Percentiles rank a stretch among this genome's conserved stretches.
These are phyloP conservation scores for Trypanosoma rangeli DNA, from an alignment of 208 protist genomes.

Conservation along the genomic window DNA sequence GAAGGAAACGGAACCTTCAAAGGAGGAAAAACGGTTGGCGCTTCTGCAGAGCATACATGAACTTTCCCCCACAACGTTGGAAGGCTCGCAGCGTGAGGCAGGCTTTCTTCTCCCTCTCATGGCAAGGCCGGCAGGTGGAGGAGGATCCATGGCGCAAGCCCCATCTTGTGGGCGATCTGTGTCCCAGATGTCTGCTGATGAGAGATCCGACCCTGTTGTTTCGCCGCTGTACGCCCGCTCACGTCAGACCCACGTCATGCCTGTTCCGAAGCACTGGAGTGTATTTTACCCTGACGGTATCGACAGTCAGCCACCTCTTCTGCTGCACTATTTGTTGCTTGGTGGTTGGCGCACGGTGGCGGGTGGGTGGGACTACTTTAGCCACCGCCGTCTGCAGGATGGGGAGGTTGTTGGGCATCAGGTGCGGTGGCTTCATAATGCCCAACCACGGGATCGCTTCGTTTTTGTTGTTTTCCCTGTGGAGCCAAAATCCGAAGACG, in stretches of 20 bases:
- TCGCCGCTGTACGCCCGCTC: background rate
- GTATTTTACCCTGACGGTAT: constrained; percentile 68
- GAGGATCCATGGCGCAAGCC: background rate
- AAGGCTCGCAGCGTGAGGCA: background rate
- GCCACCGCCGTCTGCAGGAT: constrained; percentile 49
- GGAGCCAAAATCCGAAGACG: constrained; percentile 12
- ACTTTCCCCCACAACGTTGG: background rate
- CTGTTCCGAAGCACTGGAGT: constrained; percentile 34
- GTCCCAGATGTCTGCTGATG: background rate
- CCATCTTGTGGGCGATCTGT: background rate
- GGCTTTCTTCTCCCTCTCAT: background rate
- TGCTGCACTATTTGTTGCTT: constrained; percentile 67
- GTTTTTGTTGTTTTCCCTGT: constrained; percentile 76
- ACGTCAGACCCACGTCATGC: background rate
- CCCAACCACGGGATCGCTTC: constrained; percentile 53
- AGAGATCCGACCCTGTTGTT: background rate
- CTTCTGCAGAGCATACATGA: background rate
- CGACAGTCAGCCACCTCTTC: constrained; percentile 44
- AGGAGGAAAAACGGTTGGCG: background rate
- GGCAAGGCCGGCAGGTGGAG: background rate
- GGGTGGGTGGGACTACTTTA: constrained; percentile 68
- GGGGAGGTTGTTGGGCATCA: constrained; percentile 67
- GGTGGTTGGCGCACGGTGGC: constrained; percentile 58
- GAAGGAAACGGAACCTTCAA: background rate
- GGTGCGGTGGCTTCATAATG: constrained; percentile 66